Evolutionary conservation across 2,329 filamentous ascomycete species (phyloP).

Genomic region (Geosmithia morbida): DNA sequence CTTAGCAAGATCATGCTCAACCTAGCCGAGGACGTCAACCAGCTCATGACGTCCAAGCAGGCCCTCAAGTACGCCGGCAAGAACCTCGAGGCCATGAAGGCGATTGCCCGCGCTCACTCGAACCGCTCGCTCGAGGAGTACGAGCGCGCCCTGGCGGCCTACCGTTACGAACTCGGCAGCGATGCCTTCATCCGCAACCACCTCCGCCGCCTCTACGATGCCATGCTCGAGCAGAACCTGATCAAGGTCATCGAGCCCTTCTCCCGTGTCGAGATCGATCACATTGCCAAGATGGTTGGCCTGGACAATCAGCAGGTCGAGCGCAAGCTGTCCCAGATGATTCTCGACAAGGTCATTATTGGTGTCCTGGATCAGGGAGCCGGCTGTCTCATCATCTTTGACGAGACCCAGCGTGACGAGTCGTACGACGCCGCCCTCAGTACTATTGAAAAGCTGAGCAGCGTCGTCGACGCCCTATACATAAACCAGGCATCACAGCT

Average conservation of each 20-base stretch:
- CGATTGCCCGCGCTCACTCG: conserved; percentile 85
- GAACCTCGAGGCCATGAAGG: conserved; percentile 98
- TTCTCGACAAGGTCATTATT: conserved; percentile 96
- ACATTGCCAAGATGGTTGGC: conserved; percentile 95
- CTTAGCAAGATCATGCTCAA: conserved; percentile 99
- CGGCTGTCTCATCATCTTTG: conserved; percentile 94
- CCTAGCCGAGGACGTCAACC: conserved; percentile 87
- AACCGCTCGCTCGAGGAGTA: conserved; percentile 96
- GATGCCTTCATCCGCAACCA: conserved; percentile 97
- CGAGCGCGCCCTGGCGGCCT: conserved; percentile 78
- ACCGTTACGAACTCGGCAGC: conserved; percentile 84
- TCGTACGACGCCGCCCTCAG: conserved; percentile 87
- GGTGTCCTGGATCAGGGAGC: conserved; percentile 94
- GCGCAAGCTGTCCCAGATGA: conserved; percentile 98
- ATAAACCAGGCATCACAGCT: conserved; percentile 93
- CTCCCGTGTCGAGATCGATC: conserved; percentile 88
- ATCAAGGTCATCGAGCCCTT: conserved; percentile 99
- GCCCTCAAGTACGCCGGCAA: conserved; percentile 92
- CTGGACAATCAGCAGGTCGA: conserved; percentile 94
- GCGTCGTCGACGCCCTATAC: conserved; percentile 93
- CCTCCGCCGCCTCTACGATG: conserved; percentile 87
- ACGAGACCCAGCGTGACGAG: conserved; percentile 87
- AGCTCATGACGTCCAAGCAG: conserved; percentile 89
- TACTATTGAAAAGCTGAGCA: conserved; percentile 94
- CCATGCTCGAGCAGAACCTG: conserved; percentile 97